Evolutionary conservation across 805 yeast species (phyloP).

Genomic region (Wickerhamomyces mucosus): DNA sequence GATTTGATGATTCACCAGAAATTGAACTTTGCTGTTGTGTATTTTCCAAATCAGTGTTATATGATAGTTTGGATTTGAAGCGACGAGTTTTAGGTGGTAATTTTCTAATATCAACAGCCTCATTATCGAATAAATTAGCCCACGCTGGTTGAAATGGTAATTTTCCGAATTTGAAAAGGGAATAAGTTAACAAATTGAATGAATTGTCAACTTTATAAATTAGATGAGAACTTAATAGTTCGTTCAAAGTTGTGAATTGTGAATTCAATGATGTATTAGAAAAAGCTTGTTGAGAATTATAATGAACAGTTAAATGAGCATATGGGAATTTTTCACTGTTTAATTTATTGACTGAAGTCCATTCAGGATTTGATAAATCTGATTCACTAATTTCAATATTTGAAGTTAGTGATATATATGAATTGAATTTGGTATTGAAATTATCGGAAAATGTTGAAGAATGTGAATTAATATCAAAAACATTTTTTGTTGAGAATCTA

Average conservation of each 20-base stretch:
- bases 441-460: not conserved
- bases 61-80: not conserved
- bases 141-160: conserved; percentile 29
- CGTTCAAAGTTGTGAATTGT: conserved; percentile 18
- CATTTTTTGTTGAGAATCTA: conserved; percentile 11
- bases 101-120: conserved; percentile 33
- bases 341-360: conserved; percentile 11
- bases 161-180: conserved; percentile 19
- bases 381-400: conserved; percentile 11
- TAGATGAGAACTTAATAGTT: conserved; percentile 37
- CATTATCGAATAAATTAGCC: conserved; percentile 23
- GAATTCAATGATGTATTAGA: conserved; percentile 13
- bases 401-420: conserved; percentile 18
- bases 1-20: conserved; percentile 11
- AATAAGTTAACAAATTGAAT: conserved; percentile 23
- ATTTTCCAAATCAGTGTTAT: not conserved
- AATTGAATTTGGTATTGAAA: conserved; percentile 7
- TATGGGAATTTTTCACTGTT: conserved; percentile 31
- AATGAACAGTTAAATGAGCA: conserved; percentile 38
- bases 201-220: conserved; percentile 36
- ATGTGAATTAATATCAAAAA: no score
- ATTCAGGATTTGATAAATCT: conserved; percentile 6
- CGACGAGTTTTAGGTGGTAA: conserved; percentile 25
- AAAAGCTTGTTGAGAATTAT: conserved; percentile 29
- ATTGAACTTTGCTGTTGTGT: conserved; percentile 3